These are phyloP conservation scores for Elsinoe arachidis DNA, from an alignment of 2,329 filamentous ascomycete genomes.

Conservation along the genomic window DNA sequence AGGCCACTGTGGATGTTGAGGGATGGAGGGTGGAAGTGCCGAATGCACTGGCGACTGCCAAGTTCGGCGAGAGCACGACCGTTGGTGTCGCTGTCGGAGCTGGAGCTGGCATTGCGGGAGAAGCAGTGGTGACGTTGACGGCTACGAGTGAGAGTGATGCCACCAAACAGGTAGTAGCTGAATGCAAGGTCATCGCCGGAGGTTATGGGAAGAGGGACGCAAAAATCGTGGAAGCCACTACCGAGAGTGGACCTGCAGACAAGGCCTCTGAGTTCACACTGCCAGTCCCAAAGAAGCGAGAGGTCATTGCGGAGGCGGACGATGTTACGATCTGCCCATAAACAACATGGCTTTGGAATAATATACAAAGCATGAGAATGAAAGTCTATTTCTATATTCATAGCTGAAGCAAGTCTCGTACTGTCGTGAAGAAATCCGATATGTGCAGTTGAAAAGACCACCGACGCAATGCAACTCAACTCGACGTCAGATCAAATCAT, in stretches of 20 bases:
- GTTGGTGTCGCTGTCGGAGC: constrained; percentile 32
- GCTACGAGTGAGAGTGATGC: constrained; percentile 6
- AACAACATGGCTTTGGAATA: background rate
- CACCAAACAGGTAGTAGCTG: background rate
- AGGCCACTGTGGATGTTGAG: constrained; percentile 34
- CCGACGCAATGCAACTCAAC: background rate
- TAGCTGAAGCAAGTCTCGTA: background rate
- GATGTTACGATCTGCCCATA: constrained; percentile 4
- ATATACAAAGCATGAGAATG: background rate
- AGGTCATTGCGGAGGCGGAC: background rate
- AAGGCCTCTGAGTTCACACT: background rate
- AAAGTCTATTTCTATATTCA: constrained; percentile 8
- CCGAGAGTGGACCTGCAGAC: background rate
- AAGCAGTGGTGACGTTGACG: constrained; percentile 33
- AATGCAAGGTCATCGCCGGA: background rate
- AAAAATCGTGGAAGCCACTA: background rate
- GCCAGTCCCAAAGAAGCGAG: background rate
- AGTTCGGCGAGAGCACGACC: background rate
- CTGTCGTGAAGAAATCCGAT: background rate
- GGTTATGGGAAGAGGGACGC: constrained; percentile 5
- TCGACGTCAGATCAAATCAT: background rate
- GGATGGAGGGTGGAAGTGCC: constrained; percentile 41
- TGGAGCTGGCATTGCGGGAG: constrained; percentile 32
- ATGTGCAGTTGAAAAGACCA: background rate
- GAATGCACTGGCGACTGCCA: background rate